These are phyloP conservation scores for Mycogone perniciosa DNA, from an alignment of 2,329 filamentous ascomycete genomes.

Conservation along the genomic window DNA sequence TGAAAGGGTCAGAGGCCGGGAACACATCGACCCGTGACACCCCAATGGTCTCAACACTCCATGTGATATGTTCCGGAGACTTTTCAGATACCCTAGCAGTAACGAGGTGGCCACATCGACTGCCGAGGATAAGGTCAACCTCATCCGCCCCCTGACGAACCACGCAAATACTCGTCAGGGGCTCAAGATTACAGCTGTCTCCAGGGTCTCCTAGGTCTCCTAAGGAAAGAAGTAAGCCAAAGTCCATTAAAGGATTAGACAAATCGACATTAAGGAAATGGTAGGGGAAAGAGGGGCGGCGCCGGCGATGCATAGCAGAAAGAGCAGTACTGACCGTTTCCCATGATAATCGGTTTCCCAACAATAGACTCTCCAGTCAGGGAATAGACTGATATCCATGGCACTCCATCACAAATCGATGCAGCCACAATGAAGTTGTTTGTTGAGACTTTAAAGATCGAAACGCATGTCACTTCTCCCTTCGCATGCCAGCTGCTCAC, in stretches of 20 bases:
- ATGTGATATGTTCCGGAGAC: constrained; percentile 18
- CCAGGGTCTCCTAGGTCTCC: not conserved
- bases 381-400: constrained; percentile 29
- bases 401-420: constrained; percentile 25
- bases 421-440: constrained; percentile 29
- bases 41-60: constrained; percentile 30
- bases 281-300: not conserved
- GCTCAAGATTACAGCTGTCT: constrained; percentile 23
- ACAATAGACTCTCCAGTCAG: constrained; percentile 20
- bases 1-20: constrained; percentile 20
- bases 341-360: constrained; percentile 11
- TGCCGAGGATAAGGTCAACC: constrained; percentile 38
- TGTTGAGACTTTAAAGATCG: constrained; percentile 24
- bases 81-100: constrained; percentile 27
- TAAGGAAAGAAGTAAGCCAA: not conserved
- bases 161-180: constrained; percentile 41
- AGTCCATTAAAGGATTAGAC: not conserved
- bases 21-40: constrained; percentile 31
- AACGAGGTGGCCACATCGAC: constrained; percentile 46
- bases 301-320: not conserved
- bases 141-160: constrained; percentile 23
- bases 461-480: constrained; percentile 46
- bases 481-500: constrained; percentile 28
- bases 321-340: constrained; percentile 8
- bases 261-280: too few relatives aligned